These are phyloP conservation scores for Fusarium cicatricum DNA, from an alignment of 2,329 filamentous ascomycete genomes.

Conservation along the genomic window DNA sequence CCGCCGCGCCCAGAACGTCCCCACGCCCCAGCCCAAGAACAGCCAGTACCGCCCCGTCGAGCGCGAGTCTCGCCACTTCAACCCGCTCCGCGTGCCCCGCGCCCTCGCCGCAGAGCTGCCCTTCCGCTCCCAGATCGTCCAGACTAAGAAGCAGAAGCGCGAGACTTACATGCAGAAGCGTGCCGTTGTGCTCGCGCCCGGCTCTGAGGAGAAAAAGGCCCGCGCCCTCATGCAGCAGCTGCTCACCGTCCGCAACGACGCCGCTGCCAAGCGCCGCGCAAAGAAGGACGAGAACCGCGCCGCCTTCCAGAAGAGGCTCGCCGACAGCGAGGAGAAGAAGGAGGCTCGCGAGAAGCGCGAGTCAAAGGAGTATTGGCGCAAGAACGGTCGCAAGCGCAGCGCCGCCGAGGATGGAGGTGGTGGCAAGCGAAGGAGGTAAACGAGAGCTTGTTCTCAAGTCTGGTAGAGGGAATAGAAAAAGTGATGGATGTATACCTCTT, in stretches of 20 bases:
- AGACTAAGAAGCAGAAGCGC: conserved; percentile 80
- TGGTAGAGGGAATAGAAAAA: conserved; percentile 16
- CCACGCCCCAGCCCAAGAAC: conserved; percentile 83
- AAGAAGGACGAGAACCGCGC: conserved; percentile 90
- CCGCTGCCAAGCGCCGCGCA: conserved; percentile 79
- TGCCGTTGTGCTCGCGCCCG: conserved; percentile 81
- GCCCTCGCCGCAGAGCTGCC: conserved; percentile 85
- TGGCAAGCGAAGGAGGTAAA: conserved; percentile 48
- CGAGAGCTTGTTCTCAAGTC: background rate
- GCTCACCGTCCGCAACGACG: conserved; percentile 88
- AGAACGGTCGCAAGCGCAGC: conserved; percentile 79
- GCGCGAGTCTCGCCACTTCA: conserved; percentile 77
- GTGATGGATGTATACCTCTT: conserved; percentile 34
- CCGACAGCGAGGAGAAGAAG: conserved; percentile 84
- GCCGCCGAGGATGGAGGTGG: conserved; percentile 52
- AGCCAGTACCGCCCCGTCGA: conserved; percentile 80
- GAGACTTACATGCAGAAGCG: conserved; percentile 95
- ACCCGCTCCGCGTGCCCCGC: conserved; percentile 78
- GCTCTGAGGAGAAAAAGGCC: conserved; percentile 88
- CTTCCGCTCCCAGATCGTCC: conserved; percentile 89
- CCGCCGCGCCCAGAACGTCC: conserved; percentile 75
- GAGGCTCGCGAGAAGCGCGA: conserved; percentile 87
- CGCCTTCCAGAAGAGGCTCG: conserved; percentile 83
- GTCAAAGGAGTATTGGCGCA: conserved; percentile 90
- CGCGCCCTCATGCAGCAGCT: conserved; percentile 92